Percentiles rank a stretch among this genome's conserved stretches.
phyloP scores from a whole-genome alignment of 2,329 filamentous ascomycete genomes.

The Fusarium sp. region DNA sequence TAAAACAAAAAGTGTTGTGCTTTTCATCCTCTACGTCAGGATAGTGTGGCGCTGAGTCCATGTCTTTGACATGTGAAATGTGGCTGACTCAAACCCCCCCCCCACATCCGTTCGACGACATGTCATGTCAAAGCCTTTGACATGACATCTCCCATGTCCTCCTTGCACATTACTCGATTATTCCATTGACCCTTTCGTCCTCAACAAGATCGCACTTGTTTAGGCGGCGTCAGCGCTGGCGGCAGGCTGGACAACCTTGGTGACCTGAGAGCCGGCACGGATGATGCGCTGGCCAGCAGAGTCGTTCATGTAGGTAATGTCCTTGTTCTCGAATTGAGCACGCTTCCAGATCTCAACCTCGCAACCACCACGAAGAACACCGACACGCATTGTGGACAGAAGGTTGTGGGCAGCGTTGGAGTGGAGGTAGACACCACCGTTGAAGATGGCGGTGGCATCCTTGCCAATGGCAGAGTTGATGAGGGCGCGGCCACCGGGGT shows the following conservation, averaged over 20 bases:
- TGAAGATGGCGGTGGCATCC: constrained; percentile 91
- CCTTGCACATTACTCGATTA: constrained; percentile 35
- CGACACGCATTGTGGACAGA: constrained; percentile 87
- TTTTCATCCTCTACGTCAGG: constrained; percentile 7
- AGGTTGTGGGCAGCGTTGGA: constrained; percentile 91
- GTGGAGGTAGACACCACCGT: constrained; percentile 90
- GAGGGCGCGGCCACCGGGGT: constrained; percentile 90
- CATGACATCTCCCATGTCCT: constrained; percentile 18
- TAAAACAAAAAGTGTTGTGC: constrained; percentile 21
- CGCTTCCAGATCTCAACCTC: constrained; percentile 96
- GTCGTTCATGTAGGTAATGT: constrained; percentile 82
- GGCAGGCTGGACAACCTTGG: constrained; percentile 82
- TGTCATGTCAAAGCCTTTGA: constrained; percentile 7
- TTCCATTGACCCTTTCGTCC: constrained; percentile 33
- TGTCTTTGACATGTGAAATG: constrained; percentile 37
- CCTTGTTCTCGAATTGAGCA: constrained; percentile 84
- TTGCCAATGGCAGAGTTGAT: constrained; percentile 86
- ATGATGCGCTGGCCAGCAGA: constrained; percentile 83
- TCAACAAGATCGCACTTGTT: constrained; percentile 31
- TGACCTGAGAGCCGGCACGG: constrained; percentile 86
- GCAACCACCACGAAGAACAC: constrained; percentile 85
- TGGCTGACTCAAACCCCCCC: constrained; percentile 24
- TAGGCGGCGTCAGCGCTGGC: constrained; percentile 86
- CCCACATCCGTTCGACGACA: constrained; percentile 32
- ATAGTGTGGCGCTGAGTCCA: constrained; percentile 16